These are phyloP conservation scores for Saccharomycopsis fermentans DNA, from an alignment of 805 yeast genomes.

Conservation along the genomic window DNA sequence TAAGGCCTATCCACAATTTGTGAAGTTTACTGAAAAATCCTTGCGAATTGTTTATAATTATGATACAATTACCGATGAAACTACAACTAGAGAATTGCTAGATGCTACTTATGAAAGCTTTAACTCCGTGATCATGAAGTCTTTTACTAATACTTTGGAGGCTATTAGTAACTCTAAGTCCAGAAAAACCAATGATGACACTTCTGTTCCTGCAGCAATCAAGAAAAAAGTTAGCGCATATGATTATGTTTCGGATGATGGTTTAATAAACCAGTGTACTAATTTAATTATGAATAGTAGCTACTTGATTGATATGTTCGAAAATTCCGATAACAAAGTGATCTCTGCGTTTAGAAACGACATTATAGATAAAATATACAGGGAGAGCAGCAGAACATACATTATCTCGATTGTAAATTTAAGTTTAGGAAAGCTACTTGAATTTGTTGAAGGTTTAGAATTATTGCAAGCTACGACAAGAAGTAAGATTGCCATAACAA, in stretches of 20 bases:
- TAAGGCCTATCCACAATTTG: slow-evolving; percentile 15
- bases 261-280: slow-evolving; percentile 30
- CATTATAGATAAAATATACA: slow-evolving; percentile 15
- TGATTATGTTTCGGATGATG: slow-evolving; percentile 7
- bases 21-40: slow-evolving; percentile 13
- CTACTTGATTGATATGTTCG: slow-evolving; percentile 37
- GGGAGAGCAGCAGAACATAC: slow-evolving; percentile 29
- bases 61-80: slow-evolving; percentile 1
- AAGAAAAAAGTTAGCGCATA: slow-evolving; percentile 16
- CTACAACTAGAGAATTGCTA: slow-evolving; percentile 10
- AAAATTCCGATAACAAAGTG: slow-evolving; percentile 18
- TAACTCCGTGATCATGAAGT: slow-evolving; percentile 22
- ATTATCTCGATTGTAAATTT: slow-evolving; percentile 38
- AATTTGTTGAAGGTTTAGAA: slow-evolving; percentile 56
- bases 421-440: slow-evolving; percentile 56
- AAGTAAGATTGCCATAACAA: slow-evolving; percentile 28
- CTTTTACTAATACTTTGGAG: slow-evolving; percentile 24
- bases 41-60: slow-evolving; percentile 2
- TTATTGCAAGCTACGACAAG: slow-evolving; percentile 34
- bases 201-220: slow-evolving; percentile 9
- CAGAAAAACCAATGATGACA: background rate
- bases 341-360: slow-evolving; percentile 24
- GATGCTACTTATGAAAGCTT: slow-evolving; percentile 20
- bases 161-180: background rate
- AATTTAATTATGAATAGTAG: slow-evolving; percentile 44